phyloP scores from a whole-genome alignment of 2,329 filamentous ascomycete genomes.

The Decorospora gaudefroyi region DNA sequence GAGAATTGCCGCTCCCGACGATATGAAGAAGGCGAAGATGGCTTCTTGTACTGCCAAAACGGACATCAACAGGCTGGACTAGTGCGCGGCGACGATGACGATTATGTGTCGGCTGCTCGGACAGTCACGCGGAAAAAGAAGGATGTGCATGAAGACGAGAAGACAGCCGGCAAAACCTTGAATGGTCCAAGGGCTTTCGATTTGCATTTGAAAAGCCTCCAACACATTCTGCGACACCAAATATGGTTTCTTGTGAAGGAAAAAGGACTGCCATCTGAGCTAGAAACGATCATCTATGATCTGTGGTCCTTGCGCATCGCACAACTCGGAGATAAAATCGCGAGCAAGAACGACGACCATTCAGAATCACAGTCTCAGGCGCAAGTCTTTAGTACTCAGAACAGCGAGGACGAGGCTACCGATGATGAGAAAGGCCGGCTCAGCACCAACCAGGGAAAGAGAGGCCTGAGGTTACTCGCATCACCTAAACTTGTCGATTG shows the following conservation, averaged over 20 bases:
- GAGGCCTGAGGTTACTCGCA: slow-evolving; percentile 56
- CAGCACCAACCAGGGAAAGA: slow-evolving; percentile 32
- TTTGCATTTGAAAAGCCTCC: slow-evolving; percentile 81
- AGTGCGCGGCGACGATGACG: slow-evolving; percentile 57
- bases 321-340: slow-evolving; percentile 56
- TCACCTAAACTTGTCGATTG: slow-evolving; percentile 73
- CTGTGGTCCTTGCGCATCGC: slow-evolving; percentile 80
- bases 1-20: slow-evolving; percentile 72
- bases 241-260: slow-evolving; percentile 70
- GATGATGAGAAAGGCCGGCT: slow-evolving; percentile 34
- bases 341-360: slow-evolving; percentile 37
- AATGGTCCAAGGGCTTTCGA: slow-evolving; percentile 70
- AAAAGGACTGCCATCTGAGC: slow-evolving; percentile 68
- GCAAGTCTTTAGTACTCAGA: slow-evolving; percentile 63
- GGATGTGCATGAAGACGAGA: slow-evolving; percentile 54
- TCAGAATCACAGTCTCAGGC: slow-evolving; percentile 53
- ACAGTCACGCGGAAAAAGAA: slow-evolving; percentile 62
- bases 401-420: slow-evolving; percentile 49
- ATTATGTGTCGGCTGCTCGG: slow-evolving; percentile 66
- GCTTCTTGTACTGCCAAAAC: slow-evolving; percentile 76
- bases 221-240: slow-evolving; percentile 84
- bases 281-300: slow-evolving; percentile 80
- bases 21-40: slow-evolving; percentile 70
- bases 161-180: slow-evolving; percentile 55
- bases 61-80: slow-evolving; percentile 65